Conservation (phyloP, 441 rosid genomes). For the Jatropha podagrica region DNA sequence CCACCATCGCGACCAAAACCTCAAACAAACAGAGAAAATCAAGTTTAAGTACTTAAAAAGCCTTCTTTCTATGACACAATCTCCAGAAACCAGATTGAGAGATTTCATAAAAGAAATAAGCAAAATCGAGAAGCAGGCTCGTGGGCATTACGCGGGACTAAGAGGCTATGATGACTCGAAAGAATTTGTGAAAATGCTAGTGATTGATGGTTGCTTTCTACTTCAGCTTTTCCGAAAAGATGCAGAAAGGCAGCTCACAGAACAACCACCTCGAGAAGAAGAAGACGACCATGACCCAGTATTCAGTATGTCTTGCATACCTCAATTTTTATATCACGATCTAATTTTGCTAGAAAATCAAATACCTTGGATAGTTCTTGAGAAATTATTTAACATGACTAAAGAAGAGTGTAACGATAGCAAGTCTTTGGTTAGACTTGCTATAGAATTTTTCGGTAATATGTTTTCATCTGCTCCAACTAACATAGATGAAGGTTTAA, state of each 20-base stretch:
- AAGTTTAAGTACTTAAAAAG: conserved; percentile 26
- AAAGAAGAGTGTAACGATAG: not conserved
- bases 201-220: conserved; percentile 36
- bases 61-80: conserved; percentile 20
- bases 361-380: conserved; percentile 41
- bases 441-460: conserved; percentile 19
- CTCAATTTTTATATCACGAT: conserved; percentile 28
- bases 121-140: conserved; percentile 21
- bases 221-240: conserved; percentile 22
- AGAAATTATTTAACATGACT: conserved; percentile 22
- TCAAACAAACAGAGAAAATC: conserved; percentile 22
- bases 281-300: conserved; percentile 23
- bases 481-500: not conserved
- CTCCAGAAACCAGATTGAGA: not conserved
- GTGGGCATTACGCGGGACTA: conserved; percentile 21
- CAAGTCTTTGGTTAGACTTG: conserved; percentile 22
- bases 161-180: not conserved
- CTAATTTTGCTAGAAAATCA: conserved; percentile 38
- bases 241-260: not conserved
- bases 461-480: conserved; percentile 16
- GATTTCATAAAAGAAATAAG: conserved; percentile 1
- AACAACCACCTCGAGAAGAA: too few species aligned
- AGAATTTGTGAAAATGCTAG: conserved; percentile 26
- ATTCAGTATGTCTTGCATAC: conserved; percentile 27
- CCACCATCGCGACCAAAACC: conserved; percentile 10